These are phyloP conservation scores for Glycine latifolia DNA, from an alignment of 306 rosid species.

Conservation along the genomic window DNA sequence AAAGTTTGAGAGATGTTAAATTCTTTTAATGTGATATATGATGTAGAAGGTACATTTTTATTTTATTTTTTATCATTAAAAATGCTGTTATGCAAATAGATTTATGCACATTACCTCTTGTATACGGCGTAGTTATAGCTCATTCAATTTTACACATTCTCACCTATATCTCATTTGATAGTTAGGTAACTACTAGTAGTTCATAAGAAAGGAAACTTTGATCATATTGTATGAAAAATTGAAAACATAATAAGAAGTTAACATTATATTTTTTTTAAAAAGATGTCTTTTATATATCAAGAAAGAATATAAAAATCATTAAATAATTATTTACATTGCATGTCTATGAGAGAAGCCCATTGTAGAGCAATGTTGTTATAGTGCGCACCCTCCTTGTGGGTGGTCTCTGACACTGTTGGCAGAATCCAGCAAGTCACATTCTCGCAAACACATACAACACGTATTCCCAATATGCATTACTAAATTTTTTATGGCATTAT, in stretches of 20 bases:
- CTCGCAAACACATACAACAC: conserved; percentile 21
- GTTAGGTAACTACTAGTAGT: not conserved
- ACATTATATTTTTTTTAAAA: not conserved
- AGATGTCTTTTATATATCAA: no score
- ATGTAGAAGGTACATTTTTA: no score
- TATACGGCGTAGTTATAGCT: not conserved
- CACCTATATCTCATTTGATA: not conserved
- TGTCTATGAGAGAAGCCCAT: no score
- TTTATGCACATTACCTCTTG: conserved; percentile 6
- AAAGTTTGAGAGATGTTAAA: no score
- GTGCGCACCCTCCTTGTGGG: conserved; percentile 45
- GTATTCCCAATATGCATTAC: conserved; percentile 29
- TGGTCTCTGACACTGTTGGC: conserved; percentile 41
- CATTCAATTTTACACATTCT: conserved; percentile 10
- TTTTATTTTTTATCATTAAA: no score
- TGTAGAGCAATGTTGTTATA: not conserved
- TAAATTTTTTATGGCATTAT: not conserved
- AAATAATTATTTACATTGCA: no score
- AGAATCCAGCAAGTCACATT: conserved; percentile 27
- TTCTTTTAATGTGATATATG: no score
- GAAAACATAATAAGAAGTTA: not conserved
- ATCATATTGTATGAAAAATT: not conserved
- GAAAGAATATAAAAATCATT: not conserved
- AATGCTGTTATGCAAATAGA: no score
- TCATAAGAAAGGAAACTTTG: not conserved